A percentile compares a stretch with the other conserved stretches of the same genome.
phyloP scores from a whole-genome alignment of 306 rosid species.

The cucumber (Cucumis sativus) region DNA sequence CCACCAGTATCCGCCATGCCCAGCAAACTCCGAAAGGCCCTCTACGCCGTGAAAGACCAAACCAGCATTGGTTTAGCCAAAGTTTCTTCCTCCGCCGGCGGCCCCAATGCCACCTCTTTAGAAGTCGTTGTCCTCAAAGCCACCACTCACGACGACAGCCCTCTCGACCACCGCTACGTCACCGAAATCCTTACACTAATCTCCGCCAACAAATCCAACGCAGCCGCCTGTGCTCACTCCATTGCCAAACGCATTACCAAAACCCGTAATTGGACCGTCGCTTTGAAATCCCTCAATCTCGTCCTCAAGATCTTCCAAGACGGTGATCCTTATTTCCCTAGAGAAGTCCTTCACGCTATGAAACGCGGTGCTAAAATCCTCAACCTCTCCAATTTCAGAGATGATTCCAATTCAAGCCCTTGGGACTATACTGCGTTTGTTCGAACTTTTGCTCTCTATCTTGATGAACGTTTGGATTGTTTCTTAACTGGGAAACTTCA shows the following conservation, averaged over 20 bases:
- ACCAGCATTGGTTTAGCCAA: slow-evolving; percentile 86
- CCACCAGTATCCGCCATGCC: slow-evolving; percentile 30
- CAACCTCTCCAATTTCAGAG: slow-evolving; percentile 59
- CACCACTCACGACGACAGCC: slow-evolving; percentile 61
- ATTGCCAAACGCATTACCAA: slow-evolving; percentile 48
- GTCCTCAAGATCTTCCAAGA: slow-evolving; percentile 67
- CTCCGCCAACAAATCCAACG: slow-evolving; percentile 37
- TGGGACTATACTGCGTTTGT: slow-evolving; percentile 74
- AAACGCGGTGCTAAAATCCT: slow-evolving; percentile 62
- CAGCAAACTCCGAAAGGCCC: slow-evolving; percentile 72
- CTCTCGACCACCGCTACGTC: slow-evolving; percentile 53
- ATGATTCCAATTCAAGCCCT: slow-evolving; percentile 62
- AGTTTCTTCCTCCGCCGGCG: slow-evolving; percentile 25
- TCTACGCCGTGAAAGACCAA: slow-evolving; percentile 90
- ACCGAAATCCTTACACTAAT: slow-evolving; percentile 41
- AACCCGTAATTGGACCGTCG: slow-evolving; percentile 70
- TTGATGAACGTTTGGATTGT: slow-evolving; percentile 70
- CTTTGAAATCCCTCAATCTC: slow-evolving; percentile 60
- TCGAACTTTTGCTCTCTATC: slow-evolving; percentile 54
- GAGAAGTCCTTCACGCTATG: slow-evolving; percentile 62
- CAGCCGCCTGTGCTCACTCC: slow-evolving; percentile 51
- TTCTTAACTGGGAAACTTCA: slow-evolving; percentile 76
- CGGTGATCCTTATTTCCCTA: slow-evolving; percentile 71
- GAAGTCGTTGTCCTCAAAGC: slow-evolving; percentile 61
- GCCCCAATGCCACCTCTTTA: slow-evolving; percentile 32